Evolutionary conservation across 495 filamentous ascomycete species (phyloP).

Genomic region (Collariella sp.): DNA sequence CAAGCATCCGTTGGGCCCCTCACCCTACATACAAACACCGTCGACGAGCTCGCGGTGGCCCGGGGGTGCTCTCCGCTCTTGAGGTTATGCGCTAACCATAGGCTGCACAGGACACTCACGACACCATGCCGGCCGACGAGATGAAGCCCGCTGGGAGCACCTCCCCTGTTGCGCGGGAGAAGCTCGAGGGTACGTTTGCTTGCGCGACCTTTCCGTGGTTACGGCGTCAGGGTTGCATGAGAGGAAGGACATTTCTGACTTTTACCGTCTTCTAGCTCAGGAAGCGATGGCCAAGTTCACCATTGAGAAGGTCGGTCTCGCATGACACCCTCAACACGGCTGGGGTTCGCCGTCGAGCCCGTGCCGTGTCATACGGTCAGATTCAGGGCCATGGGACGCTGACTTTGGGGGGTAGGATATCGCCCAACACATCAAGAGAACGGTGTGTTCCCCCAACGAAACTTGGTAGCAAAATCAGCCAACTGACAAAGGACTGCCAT

Average conservation of each 20-base stretch:
- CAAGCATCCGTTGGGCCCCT: not conserved
- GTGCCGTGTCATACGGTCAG: not conserved
- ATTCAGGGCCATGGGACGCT: not conserved
- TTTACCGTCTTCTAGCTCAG: constrained; percentile 50
- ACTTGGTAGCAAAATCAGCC: constrained; percentile 8
- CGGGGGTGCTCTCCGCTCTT: not conserved
- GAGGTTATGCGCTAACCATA: not conserved
- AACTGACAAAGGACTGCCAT: constrained; percentile 15
- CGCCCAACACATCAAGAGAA: constrained; percentile 94
- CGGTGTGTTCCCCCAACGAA: constrained; percentile 41
- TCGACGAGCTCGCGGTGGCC: not conserved
- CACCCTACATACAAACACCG: not conserved
- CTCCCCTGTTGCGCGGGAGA: constrained; percentile 30
- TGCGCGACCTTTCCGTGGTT: not conserved
- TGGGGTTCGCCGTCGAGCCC: not conserved
- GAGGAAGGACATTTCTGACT: constrained; percentile 3
- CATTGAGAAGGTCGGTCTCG: constrained; percentile 71
- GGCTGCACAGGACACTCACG: not conserved
- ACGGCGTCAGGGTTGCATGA: not conserved
- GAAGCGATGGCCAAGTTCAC: constrained; percentile 88
- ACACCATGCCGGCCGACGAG: constrained; percentile 26
- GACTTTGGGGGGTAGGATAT: constrained; percentile 57
- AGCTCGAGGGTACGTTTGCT: constrained; percentile 28
- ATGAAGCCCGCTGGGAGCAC: constrained; percentile 14
- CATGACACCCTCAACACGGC: not conserved